A percentile compares a stretch with the other conserved stretches of the same genome.
Evolutionary conservation across 768 basidiomycete genomes (phyloP).

Genomic region (Leccinum subgranulosum): DNA sequence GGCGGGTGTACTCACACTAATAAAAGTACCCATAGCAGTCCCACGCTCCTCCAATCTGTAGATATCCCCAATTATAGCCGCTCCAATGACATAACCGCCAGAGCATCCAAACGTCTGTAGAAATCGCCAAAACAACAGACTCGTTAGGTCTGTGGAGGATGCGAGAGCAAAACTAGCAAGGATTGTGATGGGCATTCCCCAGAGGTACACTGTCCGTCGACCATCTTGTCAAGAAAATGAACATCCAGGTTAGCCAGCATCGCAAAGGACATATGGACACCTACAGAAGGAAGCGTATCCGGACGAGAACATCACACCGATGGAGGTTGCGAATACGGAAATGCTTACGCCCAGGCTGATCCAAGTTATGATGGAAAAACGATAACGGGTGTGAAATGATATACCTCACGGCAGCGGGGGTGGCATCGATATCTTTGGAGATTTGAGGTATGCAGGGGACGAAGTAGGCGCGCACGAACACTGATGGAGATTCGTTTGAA

Average conservation of each 20-base stretch:
- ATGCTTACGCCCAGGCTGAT: conserved; percentile 49
- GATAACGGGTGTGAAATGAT: background rate
- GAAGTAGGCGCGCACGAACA: conserved; percentile 66
- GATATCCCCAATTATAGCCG: conserved; percentile 63
- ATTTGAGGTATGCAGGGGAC: conserved; percentile 75
- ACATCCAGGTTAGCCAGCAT: background rate
- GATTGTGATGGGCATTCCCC: conserved; percentile 55
- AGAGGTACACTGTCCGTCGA: conserved; percentile 55
- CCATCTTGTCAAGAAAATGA: conserved; percentile 48
- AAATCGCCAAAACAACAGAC: conserved; percentile 58
- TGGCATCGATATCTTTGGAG: conserved; percentile 57
- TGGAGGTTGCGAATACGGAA: conserved; percentile 42
- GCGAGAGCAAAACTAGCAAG: conserved; percentile 62
- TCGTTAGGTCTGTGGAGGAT: conserved; percentile 36
- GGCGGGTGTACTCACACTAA: conserved; percentile 37
- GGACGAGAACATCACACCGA: conserved; percentile 51
- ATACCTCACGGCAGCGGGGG: conserved; percentile 57
- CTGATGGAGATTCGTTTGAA: conserved; percentile 32
- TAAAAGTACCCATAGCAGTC: conserved; percentile 57
- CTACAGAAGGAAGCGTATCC: conserved; percentile 50
- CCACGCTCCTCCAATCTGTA: conserved; percentile 62
- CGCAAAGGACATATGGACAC: conserved; percentile 10
- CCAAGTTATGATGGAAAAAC: background rate
- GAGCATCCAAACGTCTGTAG: conserved; percentile 65
- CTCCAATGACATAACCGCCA: conserved; percentile 51